phyloP scores from a whole-genome alignment of 2,329 filamentous ascomycete genomes.

The Aspergillus sp. region DNA sequence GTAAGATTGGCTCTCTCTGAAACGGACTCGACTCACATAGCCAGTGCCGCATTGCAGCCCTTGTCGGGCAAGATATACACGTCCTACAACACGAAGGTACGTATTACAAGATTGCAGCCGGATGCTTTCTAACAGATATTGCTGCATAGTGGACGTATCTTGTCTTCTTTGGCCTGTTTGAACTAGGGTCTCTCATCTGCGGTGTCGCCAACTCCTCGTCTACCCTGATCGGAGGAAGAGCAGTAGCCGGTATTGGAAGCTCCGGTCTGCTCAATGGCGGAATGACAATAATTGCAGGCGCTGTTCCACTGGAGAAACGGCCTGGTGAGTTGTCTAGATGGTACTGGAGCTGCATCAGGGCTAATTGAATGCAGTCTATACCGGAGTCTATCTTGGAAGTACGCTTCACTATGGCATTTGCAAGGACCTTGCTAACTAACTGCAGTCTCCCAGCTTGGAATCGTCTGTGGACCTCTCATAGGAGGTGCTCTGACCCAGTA shows the following conservation, averaged over 20 bases:
- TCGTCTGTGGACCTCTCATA: neutral
- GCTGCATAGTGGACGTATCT: neutral
- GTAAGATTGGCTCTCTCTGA: neutral
- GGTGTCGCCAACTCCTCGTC: neutral
- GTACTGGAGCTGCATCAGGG: no score
- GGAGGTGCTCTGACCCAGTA: conserved; percentile 4
- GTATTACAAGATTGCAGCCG: neutral
- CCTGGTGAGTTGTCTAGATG: neutral
- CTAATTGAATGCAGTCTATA: neutral
- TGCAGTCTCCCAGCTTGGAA: conserved; percentile 2
- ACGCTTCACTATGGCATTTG: neutral
- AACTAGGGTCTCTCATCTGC: conserved; percentile 5
- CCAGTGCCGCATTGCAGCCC: conserved; percentile 3
- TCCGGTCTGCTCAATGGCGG: conserved; percentile 6
- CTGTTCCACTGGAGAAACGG: neutral
- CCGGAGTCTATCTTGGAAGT: neutral
- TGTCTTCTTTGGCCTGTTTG: neutral
- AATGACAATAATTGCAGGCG: neutral
- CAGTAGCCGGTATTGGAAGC: neutral
- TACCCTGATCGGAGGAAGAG: conserved; percentile 5
- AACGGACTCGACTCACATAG: neutral
- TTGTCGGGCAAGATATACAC: conserved; percentile 4
- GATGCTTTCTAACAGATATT: no score
- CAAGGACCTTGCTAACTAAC: neutral
- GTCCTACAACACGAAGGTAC: neutral